Conservation (phyloP, 805 yeast genomes). For the Yarrowia sp. region DNA sequence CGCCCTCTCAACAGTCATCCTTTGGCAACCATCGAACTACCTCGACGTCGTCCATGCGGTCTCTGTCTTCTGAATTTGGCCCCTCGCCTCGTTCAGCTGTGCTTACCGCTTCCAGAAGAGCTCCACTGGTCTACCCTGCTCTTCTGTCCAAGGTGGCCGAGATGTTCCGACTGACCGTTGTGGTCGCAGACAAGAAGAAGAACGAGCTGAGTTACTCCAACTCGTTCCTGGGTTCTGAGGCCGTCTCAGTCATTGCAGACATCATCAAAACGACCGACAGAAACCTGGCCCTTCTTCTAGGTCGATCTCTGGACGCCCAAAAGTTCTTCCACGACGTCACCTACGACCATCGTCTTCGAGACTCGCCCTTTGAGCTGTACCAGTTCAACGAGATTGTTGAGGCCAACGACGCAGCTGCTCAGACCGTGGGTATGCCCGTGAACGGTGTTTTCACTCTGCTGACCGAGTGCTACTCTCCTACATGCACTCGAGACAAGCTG, state of each 20-base stretch:
- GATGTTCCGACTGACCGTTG: conserved; percentile 71
- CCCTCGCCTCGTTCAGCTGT: conserved; percentile 52
- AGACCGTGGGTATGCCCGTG: conserved; percentile 52
- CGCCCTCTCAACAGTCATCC: background rate
- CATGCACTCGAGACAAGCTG: conserved; percentile 84
- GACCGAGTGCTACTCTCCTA: conserved; percentile 96
- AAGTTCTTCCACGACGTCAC: conserved; percentile 94
- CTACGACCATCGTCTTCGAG: conserved; percentile 90
- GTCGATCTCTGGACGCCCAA: conserved; percentile 93
- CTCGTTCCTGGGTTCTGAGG: conserved; percentile 91
- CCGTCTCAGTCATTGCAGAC: conserved; percentile 86
- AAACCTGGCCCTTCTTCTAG: conserved; percentile 84
- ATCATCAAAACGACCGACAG: conserved; percentile 90
- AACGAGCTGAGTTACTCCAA: conserved; percentile 92
- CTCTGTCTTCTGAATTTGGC: conserved; percentile 27
- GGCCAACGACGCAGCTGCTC: conserved; percentile 27
- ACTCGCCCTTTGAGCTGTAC: conserved; percentile 84
- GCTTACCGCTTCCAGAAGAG: conserved; percentile 56
- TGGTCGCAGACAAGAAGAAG: conserved; percentile 78
- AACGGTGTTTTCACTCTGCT: conserved; percentile 92
- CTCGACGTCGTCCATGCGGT: conserved; percentile 31
- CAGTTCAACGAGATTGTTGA: conserved; percentile 58
- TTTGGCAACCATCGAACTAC: conserved; percentile 36
- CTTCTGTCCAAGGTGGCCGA: conserved; percentile 82
- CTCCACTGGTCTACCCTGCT: conserved; percentile 89